phyloP scores from a whole-genome alignment of 179 eudicot genomes.

The Pouteria campechiana region DNA sequence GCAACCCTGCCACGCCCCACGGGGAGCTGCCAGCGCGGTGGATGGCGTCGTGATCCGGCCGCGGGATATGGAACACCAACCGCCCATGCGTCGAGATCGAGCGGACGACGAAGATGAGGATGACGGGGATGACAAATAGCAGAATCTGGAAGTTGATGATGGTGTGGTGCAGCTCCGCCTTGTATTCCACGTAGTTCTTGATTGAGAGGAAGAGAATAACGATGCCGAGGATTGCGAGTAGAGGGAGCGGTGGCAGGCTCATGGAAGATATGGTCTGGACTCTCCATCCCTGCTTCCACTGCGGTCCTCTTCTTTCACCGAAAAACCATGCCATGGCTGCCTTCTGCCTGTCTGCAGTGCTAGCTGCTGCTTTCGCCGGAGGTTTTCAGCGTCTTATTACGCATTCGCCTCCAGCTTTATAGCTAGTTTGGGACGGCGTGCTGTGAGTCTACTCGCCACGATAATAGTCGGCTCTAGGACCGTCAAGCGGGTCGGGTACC shows the following conservation, averaged over 20 bases:
- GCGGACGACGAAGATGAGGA: constrained; percentile 15
- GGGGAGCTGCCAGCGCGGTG: constrained; percentile 20
- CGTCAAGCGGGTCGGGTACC: too few species aligned
- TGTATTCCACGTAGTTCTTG: constrained; percentile 22
- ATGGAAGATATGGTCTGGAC: constrained; percentile 17
- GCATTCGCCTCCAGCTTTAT: too few species aligned
- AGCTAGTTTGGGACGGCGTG: too few species aligned
- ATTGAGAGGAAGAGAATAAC: constrained; percentile 28
- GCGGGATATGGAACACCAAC: constrained; percentile 5
- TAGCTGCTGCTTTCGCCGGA: not conserved
- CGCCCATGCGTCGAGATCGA: constrained; percentile 6
- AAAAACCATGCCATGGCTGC: constrained; percentile 22
- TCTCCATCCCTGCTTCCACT: constrained; percentile 34
- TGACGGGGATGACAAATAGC: constrained; percentile 21
- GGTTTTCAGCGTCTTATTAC: too few species aligned
- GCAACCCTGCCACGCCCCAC: constrained; percentile 25
- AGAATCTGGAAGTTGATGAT: constrained; percentile 19
- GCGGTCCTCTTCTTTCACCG: constrained; percentile 22
- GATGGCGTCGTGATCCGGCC: not conserved
- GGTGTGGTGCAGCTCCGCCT: constrained; percentile 11
- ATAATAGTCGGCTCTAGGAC: too few species aligned
- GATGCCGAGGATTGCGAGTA: constrained; percentile 24
- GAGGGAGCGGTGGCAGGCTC: constrained; percentile 27
- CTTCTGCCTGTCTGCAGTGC: not conserved
- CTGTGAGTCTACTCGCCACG: too few species aligned